A percentile compares a stretch with the other conserved stretches of the same genome.
Evolutionary conservation across 2,329 filamentous ascomycete species (phyloP).

Genomic region (Aspergillus nomiae): DNA sequence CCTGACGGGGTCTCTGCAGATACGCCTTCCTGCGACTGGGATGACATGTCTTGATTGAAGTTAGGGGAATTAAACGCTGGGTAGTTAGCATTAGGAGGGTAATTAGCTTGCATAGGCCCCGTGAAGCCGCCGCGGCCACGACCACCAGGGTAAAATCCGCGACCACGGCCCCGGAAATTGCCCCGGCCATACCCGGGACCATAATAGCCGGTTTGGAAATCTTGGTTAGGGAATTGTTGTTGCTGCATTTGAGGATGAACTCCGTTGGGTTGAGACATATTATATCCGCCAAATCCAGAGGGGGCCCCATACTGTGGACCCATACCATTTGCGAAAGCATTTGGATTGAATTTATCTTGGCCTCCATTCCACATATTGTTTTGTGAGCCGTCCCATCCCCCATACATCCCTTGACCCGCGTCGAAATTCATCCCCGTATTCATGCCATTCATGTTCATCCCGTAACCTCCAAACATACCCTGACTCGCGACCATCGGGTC

Average conservation of each 20-base stretch:
- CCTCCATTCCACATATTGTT: constrained; percentile 73
- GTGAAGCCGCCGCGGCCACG: constrained; percentile 40
- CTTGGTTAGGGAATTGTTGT: constrained; percentile 62
- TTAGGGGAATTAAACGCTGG: constrained; percentile 31
- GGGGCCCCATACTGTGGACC: constrained; percentile 80
- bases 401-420: constrained; percentile 64
- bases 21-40: constrained; percentile 20
- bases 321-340: constrained; percentile 72
- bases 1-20: constrained; percentile 12
- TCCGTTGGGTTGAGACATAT: constrained; percentile 77
- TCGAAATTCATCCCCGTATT: constrained; percentile 69
- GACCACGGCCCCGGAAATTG: constrained; percentile 60
- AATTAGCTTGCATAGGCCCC: constrained; percentile 41
- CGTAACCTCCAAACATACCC: constrained; percentile 53
- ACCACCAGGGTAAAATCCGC: constrained; percentile 57
- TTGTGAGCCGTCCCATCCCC: constrained; percentile 79
- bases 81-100: constrained; percentile 36
- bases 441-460: constrained; percentile 85
- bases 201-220: constrained; percentile 76
- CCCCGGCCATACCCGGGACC: constrained; percentile 70
- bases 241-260: constrained; percentile 68
- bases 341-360: constrained; percentile 89
- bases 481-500: constrained; percentile 58
- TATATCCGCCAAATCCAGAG: constrained; percentile 67
- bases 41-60: constrained; percentile 26